Evolutionary conservation across 169 alveolate genomes (phyloP).

Genomic region (Eimeria maxima): DNA sequence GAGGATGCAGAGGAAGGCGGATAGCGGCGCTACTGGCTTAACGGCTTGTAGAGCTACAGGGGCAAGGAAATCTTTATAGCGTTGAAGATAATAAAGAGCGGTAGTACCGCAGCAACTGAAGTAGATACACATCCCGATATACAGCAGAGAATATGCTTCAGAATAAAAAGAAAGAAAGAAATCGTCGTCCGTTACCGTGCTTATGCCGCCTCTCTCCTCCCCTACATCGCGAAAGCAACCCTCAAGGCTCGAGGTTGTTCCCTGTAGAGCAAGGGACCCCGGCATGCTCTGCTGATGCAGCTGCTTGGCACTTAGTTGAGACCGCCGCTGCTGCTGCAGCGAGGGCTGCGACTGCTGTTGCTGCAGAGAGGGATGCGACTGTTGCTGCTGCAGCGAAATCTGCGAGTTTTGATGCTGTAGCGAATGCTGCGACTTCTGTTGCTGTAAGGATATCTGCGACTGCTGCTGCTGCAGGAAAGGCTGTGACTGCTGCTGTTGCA

Average conservation of each 20-base stretch:
- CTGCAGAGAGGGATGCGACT: background rate
- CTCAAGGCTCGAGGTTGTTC: background rate
- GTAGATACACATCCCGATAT: conserved; percentile 11
- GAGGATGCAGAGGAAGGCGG: conserved; percentile 57
- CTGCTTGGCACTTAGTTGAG: too few species aligned
- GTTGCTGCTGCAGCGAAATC: background rate
- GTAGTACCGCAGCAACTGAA: background rate
- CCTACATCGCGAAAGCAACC: background rate
- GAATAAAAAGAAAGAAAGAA: background rate
- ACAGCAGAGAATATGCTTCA: conserved; percentile 18
- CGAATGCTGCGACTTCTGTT: too few species aligned
- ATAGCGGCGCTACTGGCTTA: conserved; percentile 36
- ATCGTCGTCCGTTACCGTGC: conserved; percentile 32
- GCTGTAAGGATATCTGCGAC: too few species aligned
- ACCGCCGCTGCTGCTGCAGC: background rate
- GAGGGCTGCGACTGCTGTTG: background rate
- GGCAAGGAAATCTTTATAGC: background rate
- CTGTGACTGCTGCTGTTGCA: too few species aligned
- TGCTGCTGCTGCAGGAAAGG: too few species aligned
- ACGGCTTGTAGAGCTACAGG: background rate
- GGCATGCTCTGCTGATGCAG: background rate
- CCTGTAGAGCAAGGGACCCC: background rate
- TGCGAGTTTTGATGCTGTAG: too few species aligned
- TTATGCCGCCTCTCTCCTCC: background rate
- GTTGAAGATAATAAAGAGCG: background rate